Evolutionary conservation across 139 green algal species (phyloP).

Genomic region (Auxenochlorella pyrenoidosa): DNA sequence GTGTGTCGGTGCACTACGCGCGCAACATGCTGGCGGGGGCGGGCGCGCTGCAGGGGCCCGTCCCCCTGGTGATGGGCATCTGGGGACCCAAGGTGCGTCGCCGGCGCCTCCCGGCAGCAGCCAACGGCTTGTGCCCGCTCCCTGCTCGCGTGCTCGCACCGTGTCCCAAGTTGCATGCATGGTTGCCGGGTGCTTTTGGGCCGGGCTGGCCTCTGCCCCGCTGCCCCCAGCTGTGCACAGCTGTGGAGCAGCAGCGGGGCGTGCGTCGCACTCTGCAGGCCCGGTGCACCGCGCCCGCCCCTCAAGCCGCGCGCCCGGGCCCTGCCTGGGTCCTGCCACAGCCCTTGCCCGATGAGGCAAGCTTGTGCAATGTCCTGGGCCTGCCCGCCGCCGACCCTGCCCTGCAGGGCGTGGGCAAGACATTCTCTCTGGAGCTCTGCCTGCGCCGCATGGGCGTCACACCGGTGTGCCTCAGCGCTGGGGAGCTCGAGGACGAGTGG

Average conservation of each 20-base stretch:
- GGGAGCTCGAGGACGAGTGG: slow-evolving; percentile 83
- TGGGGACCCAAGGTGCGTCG: slow-evolving; percentile 60
- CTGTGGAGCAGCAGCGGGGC: too few relatives aligned
- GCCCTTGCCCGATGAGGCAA: too few relatives aligned
- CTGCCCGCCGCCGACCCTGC: not conserved
- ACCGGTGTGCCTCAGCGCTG: slow-evolving; percentile 50
- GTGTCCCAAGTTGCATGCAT: too few relatives aligned
- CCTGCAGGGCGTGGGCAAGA: slow-evolving; percentile 74
- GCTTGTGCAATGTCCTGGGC: too few relatives aligned
- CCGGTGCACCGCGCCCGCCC: too few relatives aligned
- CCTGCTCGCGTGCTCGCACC: too few relatives aligned
- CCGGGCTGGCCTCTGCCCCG: too few relatives aligned
- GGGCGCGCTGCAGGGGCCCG: slow-evolving; percentile 19
- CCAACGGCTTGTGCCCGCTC: not conserved
- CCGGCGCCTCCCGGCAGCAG: not conserved
- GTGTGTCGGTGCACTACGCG: slow-evolving; percentile 28
- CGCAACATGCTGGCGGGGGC: slow-evolving; percentile 23
- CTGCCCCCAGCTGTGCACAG: too few relatives aligned
- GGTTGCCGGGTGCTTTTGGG: too few relatives aligned
- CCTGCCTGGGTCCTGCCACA: too few relatives aligned
- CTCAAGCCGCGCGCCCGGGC: too few relatives aligned
- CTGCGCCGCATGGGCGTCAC: slow-evolving; percentile 12
- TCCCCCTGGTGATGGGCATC: slow-evolving; percentile 79
- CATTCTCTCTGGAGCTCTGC: slow-evolving; percentile 59
- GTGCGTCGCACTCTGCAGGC: not conserved